Evolutionary conservation across 805 yeast genomes (phyloP), one percentile per base, ranked within the genome.

Genomic region (Nakazawaea wyomingensis): DNA sequence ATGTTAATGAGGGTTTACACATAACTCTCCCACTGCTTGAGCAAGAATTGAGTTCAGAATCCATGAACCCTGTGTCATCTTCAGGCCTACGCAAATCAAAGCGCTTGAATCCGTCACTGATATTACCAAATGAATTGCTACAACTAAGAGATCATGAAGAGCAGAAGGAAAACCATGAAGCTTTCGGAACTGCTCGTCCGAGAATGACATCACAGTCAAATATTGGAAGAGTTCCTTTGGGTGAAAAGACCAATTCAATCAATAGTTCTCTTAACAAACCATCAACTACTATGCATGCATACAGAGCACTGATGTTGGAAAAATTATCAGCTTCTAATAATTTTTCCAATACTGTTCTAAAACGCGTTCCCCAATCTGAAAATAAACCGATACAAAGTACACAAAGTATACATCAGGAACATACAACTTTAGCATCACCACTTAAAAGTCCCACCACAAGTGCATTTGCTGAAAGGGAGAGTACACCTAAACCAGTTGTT

Each of bases 301-400:
- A 39, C n/a, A 39, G 37, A 24, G 19, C 29, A 17, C 30, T 39
- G 43, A 39, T 39, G 43, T 24, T 33, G 28, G 32, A 39, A 24
- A 39, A 39, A 20, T 19, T 29, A 11, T 19, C 24, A 13, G 8
- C 34, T 7, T 21, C 28, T 20, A 16, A 11, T n/a, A 26, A 14
- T 26, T 21, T 26, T 9, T 37, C 39, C 14, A 13, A 18, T 10
- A 8, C 22, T 8, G 16, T 17, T 7, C 19, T 24, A 4, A 37
- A 27, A 26, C 18, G 21, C 10, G 29, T 13, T 11, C 18, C 26
- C n/a, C n/a, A 5, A 20, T 10, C 11, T 10, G n/a, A n/a, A n/a
- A n/a, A n/a, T n/a, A n/a, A n/a, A n/a, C n/a, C n/a, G n/a, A n/a
- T n/a, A n/a, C n/a, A n/a, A n/a, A n/a, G n/a, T n/a, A n/a, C n/a